Base-by-base conservation (phyloP, 257 asterid species). In the Verbascum thapsus region DNA sequence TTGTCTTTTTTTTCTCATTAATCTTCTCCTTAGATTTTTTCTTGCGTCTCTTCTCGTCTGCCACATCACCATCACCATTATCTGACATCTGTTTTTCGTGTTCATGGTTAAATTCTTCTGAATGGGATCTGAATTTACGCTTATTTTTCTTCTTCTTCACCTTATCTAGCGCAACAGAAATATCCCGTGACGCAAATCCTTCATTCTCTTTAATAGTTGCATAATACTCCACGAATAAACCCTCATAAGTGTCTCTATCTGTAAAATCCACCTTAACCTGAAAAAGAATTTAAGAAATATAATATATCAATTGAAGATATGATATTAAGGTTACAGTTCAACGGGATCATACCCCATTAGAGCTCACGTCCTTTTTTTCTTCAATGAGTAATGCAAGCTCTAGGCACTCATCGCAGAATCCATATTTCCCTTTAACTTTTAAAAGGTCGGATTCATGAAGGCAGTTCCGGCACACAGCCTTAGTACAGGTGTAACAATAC, bases 211-310 rank as follows among this genome's bases (percentile, higher is more conserved):
- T 85, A 49, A 81, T 62, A 68, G 81, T 78, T 59, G 37, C 45
- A 68, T 91, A 91, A 67, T 91, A 88, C 53, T 86, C 98, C 85
- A 41, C 71, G 75, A 78, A 86, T 53, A 91, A 74, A 35, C 95
- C 95, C 85, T 91, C 98, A 10, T 0, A 6, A 5, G 98, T 84
- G 18, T 85, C 81, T 47, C 67, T 53, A 67, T 88, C 90, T 16
- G 69, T 70, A 55, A 92, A 84, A 71, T 89, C 95, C 61, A 87
- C 92, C 26, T 9, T 66, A 5, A 63, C 85, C 99, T 92, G 32
- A 1, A 26, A 5, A 26, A 26, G 32, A 26, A 26, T 26, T 26
- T 2, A 26, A 26, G 32, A 26, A 26, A 26, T 26, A n/a, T 26
- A 26, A 26, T 1, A 26, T 26, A 5, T 5, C 2, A 26, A 26